Evolutionary conservation across 2,329 filamentous ascomycete species (phyloP).

Genomic region (Arthrobotrys sinensis): DNA sequence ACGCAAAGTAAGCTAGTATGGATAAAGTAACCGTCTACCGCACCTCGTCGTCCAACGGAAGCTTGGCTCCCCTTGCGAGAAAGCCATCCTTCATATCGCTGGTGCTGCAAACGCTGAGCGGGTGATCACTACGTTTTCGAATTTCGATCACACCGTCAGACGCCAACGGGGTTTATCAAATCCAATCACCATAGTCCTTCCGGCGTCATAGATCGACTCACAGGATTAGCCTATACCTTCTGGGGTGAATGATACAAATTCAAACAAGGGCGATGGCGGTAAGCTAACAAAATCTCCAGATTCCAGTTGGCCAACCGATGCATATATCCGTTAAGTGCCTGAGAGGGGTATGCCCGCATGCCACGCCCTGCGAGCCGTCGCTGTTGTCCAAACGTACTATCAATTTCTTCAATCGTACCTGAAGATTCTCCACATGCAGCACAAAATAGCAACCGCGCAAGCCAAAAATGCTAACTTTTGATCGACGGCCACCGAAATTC

Average conservation of each 20-base stretch:
- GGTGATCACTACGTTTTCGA: slow-evolving; percentile 54
- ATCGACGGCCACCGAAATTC: slow-evolving; percentile 41
- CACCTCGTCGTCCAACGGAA: slow-evolving; percentile 37
- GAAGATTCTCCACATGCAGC: slow-evolving; percentile 22
- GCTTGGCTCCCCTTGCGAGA: slow-evolving; percentile 47
- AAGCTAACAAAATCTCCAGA: slow-evolving; percentile 21
- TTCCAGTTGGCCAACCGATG: slow-evolving; percentile 9
- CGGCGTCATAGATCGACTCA: slow-evolving; percentile 38
- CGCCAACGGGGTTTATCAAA: slow-evolving; percentile 22
- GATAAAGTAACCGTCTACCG: slow-evolving; percentile 48
- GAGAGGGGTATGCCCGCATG: neutral
- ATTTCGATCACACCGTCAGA: slow-evolving; percentile 33
- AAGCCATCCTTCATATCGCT: slow-evolving; percentile 57
- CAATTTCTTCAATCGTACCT: slow-evolving; percentile 29
- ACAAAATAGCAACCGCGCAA: neutral
- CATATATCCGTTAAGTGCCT: slow-evolving; percentile 19
- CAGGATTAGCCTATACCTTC: slow-evolving; percentile 1
- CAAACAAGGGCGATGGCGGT: slow-evolving; percentile 41
- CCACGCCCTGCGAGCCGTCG: neutral
- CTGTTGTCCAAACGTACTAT: neutral
- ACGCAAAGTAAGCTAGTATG: slow-evolving; percentile 34
- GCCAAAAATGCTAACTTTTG: neutral
- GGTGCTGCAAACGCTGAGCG: slow-evolving; percentile 50
- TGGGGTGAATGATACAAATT: neutral
- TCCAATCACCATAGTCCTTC: slow-evolving; percentile 36